A percentile compares a stretch with the other conserved stretches of the same genome.
phyloP scores from a whole-genome alignment of 441 rosid genomes.

The Viola pubescens region DNA sequence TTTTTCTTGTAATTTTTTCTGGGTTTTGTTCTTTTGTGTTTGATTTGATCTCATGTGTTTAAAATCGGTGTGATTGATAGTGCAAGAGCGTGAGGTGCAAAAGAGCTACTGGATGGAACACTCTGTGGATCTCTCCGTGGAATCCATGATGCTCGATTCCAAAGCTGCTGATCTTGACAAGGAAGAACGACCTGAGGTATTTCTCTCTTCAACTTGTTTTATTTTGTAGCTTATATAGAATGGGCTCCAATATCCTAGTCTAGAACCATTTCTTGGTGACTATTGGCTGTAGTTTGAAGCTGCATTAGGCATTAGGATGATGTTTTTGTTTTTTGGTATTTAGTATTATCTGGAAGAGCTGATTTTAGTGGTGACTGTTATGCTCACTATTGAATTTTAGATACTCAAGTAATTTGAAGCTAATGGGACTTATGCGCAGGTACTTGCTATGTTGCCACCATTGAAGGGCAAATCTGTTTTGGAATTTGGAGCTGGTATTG shows the following conservation, averaged over 20 bases:
- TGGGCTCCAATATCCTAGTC: too few relatives aligned
- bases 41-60: not conserved
- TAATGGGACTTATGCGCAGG: conserved; percentile 15
- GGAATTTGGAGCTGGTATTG: conserved; percentile 94
- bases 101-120: conserved; percentile 87
- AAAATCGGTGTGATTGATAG: conserved; percentile 2
- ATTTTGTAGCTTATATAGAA: too few relatives aligned
- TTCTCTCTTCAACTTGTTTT: not conserved
- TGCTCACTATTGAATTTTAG: too few relatives aligned
- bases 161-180: conserved; percentile 89
- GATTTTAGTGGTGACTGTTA: too few relatives aligned
- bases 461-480: conserved; percentile 68
- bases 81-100: conserved; percentile 62
- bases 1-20: not conserved
- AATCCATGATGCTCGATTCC: conserved; percentile 96
- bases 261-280: too few relatives aligned
- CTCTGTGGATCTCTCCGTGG: conserved; percentile 65
- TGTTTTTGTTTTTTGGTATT: too few relatives aligned
- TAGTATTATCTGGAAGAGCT: too few relatives aligned
- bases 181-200: conserved; percentile 94
- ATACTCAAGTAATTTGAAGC: too few relatives aligned
- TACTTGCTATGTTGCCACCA: conserved; percentile 76
- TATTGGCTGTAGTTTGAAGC: too few relatives aligned
- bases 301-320: too few relatives aligned
- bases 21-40: not conserved